Conservation (phyloP, 129 eudicot genomes). For the Calendula officinalis region DNA sequence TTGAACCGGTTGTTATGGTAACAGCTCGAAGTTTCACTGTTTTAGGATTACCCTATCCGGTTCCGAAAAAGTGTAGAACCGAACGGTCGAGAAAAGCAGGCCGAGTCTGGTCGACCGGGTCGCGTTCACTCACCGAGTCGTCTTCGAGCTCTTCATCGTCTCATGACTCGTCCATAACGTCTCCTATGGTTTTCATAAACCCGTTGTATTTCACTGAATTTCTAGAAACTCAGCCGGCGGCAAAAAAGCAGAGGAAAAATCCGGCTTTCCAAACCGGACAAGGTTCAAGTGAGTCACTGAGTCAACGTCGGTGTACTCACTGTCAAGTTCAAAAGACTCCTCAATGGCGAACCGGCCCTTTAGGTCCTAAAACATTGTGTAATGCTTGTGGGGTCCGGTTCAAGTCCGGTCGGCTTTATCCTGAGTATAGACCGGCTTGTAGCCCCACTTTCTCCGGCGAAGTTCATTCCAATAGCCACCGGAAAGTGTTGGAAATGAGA, state of each 20-base stretch:
- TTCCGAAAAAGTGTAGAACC: conserved; percentile 56
- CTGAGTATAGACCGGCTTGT: conserved; percentile 95
- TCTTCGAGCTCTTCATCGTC: conserved; percentile 54
- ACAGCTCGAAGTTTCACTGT: conserved; percentile 34
- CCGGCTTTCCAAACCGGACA: conserved; percentile 8
- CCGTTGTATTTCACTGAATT: conserved; percentile 42
- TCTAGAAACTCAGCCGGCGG: conserved; percentile 42
- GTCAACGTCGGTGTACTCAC: conserved; percentile 72
- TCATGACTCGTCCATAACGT: conserved; percentile 42
- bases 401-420: conserved; percentile 91
- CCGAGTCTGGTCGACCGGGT: conserved; percentile 46
- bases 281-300: conserved; percentile 28
- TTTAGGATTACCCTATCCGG: conserved; percentile 44
- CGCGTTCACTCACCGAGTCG: conserved; percentile 51
- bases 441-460: conserved; percentile 84
- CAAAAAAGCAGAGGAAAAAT: conserved; percentile 44
- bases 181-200: conserved; percentile 35
- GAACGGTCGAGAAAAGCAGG: conserved; percentile 42
- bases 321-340: conserved; percentile 93
- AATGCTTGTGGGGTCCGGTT: conserved; percentile 99
- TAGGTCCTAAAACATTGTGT: conserved; percentile 89
- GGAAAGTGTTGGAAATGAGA: conserved; percentile 91
- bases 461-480: conserved; percentile 84
- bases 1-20: conserved; percentile 29
- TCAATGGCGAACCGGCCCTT: conserved; percentile 97